These are phyloP conservation scores for Apium graveolens DNA, from an alignment of 129 eudicot genomes.

Conservation along the genomic window DNA sequence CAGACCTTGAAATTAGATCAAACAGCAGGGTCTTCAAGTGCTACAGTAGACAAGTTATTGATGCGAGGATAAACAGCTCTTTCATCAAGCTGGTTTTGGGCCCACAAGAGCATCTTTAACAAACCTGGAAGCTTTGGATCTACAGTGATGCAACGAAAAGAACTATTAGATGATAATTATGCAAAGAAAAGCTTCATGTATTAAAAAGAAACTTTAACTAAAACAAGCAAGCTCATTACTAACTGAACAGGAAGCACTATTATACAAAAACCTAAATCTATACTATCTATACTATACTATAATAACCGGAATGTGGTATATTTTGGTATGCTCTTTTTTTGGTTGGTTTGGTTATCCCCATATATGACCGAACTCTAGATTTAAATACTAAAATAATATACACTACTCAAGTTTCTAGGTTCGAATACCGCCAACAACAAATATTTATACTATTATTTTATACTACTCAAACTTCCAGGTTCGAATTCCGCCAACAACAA, in stretches of 20 bases:
- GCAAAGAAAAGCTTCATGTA: not conserved
- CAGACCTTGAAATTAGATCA: conserved; percentile 18
- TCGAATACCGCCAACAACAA: no score
- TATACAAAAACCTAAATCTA: not conserved
- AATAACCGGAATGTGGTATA: no score
- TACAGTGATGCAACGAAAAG: conserved; percentile 20
- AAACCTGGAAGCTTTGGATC: conserved; percentile 93
- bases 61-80: conserved; percentile 85
- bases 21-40: conserved; percentile 86
- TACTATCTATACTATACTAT: no score
- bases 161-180: not conserved
- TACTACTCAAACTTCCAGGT: no score
- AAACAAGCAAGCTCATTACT: not conserved
- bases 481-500: no score
- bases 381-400: no score
- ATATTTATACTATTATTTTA: no score
- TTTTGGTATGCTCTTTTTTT: no score
- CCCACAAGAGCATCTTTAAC: conserved; percentile 89
- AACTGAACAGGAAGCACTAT: not conserved
- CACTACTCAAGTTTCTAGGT: no score
- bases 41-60: conserved; percentile 58
- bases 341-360: no score
- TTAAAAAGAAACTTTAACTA: not conserved
- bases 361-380: no score
- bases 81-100: conserved; percentile 80